Percentiles rank a stretch among this genome's conserved stretches.
Evolutionary conservation across 305 asterid genomes (phyloP).

Genomic region (Ilex paraguariensis): DNA sequence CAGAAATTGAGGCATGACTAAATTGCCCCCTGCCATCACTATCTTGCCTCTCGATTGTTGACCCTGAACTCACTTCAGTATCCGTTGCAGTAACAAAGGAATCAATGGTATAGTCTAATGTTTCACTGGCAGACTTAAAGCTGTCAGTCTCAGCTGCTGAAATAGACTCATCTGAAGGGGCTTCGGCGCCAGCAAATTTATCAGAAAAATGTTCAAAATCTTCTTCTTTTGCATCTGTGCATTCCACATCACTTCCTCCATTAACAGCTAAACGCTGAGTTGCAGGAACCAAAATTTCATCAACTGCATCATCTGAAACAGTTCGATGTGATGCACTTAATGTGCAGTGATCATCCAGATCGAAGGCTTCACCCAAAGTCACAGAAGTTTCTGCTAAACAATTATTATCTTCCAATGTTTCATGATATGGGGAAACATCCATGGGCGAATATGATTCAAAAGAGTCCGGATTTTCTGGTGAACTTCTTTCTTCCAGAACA

Average conservation of each 20-base stretch:
- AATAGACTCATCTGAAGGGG: slow-evolving; percentile 54
- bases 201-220: slow-evolving; percentile 23
- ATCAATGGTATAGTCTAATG: slow-evolving; percentile 67
- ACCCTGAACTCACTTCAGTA: slow-evolving; percentile 52
- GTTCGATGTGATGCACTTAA: slow-evolving; percentile 34
- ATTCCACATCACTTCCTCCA: slow-evolving; percentile 31
- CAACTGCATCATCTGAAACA: slow-evolving; percentile 35
- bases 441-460: slow-evolving; percentile 85
- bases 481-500: slow-evolving; percentile 33
- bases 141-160: slow-evolving; percentile 90
- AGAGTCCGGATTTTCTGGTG: slow-evolving; percentile 40
- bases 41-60: slow-evolving; percentile 50
- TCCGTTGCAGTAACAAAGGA: slow-evolving; percentile 69
- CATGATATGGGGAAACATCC: slow-evolving; percentile 92
- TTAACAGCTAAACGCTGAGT: slow-evolving; percentile 40
- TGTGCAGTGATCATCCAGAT: slow-evolving; percentile 39
- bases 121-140: slow-evolving; percentile 84
- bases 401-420: slow-evolving; percentile 41
- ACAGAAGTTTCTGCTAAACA: slow-evolving; percentile 68
- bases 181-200: slow-evolving; percentile 34
- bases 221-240: slow-evolving; percentile 24
- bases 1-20: slow-evolving; percentile 32
- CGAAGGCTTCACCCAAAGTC: slow-evolving; percentile 56
- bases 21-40: slow-evolving; percentile 47
- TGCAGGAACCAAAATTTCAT: slow-evolving; percentile 49